Percentiles rank a stretch among this genome's conserved stretches.
These are phyloP conservation scores for Rachicladosporium sp. DNA, from an alignment of 2,329 filamentous ascomycete species.

Conservation along the genomic window DNA sequence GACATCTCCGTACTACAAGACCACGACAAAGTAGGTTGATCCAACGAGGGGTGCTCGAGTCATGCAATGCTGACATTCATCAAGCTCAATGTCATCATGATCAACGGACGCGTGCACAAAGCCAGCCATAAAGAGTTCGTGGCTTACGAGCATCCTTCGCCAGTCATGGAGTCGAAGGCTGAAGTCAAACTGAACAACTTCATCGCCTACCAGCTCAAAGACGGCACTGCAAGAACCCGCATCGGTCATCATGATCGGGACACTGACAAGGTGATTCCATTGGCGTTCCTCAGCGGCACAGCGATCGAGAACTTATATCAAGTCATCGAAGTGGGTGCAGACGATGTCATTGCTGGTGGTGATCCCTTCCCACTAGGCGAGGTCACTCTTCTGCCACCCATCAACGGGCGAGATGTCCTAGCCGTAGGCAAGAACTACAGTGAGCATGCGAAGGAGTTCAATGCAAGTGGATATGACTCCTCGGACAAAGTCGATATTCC, in stretches of 20 bases:
- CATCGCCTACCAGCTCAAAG: too few relatives aligned
- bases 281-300: slow-evolving; percentile 36
- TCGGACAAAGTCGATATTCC: slow-evolving; percentile 42
- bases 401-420: slow-evolving; percentile 39
- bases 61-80: too few relatives aligned
- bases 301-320: slow-evolving; percentile 37
- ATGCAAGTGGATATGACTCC: slow-evolving; percentile 42
- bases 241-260: slow-evolving; percentile 33
- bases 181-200: too few relatives aligned
- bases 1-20: slow-evolving; percentile 38
- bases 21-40: slow-evolving; percentile 14
- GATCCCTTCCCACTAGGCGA: slow-evolving; percentile 23
- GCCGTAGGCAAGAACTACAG: slow-evolving; percentile 47
- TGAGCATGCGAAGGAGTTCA: slow-evolving; percentile 47
- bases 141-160: background rate
- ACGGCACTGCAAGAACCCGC: slow-evolving; percentile 7
- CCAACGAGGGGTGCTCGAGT: too few relatives aligned
- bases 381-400: slow-evolving; percentile 35
- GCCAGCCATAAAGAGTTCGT: slow-evolving; percentile 14
- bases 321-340: slow-evolving; percentile 37
- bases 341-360: slow-evolving; percentile 26
- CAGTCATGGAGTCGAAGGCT: too few relatives aligned
- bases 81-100: slow-evolving; percentile 34
- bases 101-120: slow-evolving; percentile 38
- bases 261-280: slow-evolving; percentile 28